A percentile compares a stretch with the other conserved stretches of the same genome.
Conservation (phyloP, 352 stramenopile species). For the Phytophthora podocarpi region DNA sequence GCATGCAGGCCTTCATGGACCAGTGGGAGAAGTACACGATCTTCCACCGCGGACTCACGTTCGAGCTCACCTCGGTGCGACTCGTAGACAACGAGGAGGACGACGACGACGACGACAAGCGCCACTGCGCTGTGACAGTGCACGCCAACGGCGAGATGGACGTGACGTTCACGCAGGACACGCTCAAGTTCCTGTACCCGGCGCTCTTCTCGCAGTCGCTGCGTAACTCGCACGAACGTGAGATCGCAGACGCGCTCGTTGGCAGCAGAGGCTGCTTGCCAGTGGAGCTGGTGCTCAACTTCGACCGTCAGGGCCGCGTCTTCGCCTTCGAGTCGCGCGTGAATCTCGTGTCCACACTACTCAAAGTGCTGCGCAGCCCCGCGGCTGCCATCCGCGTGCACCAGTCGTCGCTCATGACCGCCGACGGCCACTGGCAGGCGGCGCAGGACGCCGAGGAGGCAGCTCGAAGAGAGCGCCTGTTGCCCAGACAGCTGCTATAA, state of each 20-base stretch:
- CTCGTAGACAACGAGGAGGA: conserved; percentile 42
- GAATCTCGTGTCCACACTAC: conserved; percentile 48
- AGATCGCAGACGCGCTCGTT: conserved; percentile 34
- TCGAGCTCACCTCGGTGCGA: conserved; percentile 30
- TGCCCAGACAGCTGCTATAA: conserved; percentile 36
- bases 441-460: conserved; percentile 20
- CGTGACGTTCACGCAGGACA: conserved; percentile 46
- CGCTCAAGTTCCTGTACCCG: conserved; percentile 57
- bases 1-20: conserved; percentile 42
- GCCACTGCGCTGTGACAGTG: conserved; percentile 41
- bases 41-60: conserved; percentile 45
- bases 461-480: conserved; percentile 7
- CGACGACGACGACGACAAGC: no score
- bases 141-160: conserved; percentile 38
- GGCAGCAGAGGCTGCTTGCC: conserved; percentile 32
- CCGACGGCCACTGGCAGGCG: conserved; percentile 46
- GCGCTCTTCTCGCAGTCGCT: conserved; percentile 38
- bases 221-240: conserved; percentile 17
- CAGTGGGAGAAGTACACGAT: conserved; percentile 71
- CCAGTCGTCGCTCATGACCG: conserved; percentile 40
- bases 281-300: conserved; percentile 65
- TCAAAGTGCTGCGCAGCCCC: conserved; percentile 42
- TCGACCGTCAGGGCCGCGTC: conserved; percentile 74
- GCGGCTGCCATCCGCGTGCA: conserved; percentile 39
- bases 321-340: conserved; percentile 79